A percentile compares a stretch with the other conserved stretches of the same genome.
These are phyloP conservation scores for Chytriomyces sp. DNA, from an alignment of 192 early-diverging fungal genomes.

Conservation along the genomic window DNA sequence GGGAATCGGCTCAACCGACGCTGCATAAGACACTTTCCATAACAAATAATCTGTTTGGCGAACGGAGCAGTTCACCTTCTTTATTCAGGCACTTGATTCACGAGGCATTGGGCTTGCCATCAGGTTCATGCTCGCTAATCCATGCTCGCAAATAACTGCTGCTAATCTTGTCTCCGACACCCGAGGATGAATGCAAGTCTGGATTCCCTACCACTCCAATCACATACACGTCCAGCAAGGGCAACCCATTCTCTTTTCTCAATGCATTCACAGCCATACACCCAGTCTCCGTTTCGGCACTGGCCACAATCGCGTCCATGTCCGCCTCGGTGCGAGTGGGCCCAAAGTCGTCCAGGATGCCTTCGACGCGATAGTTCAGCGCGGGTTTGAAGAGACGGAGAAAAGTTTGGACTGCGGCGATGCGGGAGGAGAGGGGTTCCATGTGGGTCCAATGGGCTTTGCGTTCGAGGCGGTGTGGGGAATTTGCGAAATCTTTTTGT, in stretches of 20 bases:
- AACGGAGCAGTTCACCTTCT: too few species aligned
- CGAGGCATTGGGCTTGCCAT: too few species aligned
- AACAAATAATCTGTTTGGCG: too few species aligned
- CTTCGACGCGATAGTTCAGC: conserved; percentile 59
- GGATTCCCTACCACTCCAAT: conserved; percentile 59
- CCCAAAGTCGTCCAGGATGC: conserved; percentile 82
- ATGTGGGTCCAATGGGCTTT: conserved; percentile 74
- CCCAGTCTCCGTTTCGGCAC: conserved; percentile 77
- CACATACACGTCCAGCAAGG: conserved; percentile 63
- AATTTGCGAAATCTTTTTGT: conserved; percentile 13
- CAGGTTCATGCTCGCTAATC: background rate
- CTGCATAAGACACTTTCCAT: too few species aligned
- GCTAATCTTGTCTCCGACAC: background rate
- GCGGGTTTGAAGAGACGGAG: conserved; percentile 52
- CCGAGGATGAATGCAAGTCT: background rate
- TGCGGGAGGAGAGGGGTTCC: conserved; percentile 64
- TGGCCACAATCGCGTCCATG: conserved; percentile 80
- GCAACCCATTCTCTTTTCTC: conserved; percentile 56
- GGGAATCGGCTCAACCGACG: too few species aligned
- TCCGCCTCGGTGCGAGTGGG: conserved; percentile 76
- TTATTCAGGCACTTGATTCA: too few species aligned
- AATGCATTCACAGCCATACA: conserved; percentile 71
- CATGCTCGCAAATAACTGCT: background rate
- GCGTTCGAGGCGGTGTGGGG: conserved; percentile 60
- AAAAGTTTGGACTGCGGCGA: conserved; percentile 63